A percentile compares a stretch with the other conserved stretches of the same genome.
Conservation (phyloP, 2,329 filamentous ascomycete species). For the Hortaea werneckii region DNA sequence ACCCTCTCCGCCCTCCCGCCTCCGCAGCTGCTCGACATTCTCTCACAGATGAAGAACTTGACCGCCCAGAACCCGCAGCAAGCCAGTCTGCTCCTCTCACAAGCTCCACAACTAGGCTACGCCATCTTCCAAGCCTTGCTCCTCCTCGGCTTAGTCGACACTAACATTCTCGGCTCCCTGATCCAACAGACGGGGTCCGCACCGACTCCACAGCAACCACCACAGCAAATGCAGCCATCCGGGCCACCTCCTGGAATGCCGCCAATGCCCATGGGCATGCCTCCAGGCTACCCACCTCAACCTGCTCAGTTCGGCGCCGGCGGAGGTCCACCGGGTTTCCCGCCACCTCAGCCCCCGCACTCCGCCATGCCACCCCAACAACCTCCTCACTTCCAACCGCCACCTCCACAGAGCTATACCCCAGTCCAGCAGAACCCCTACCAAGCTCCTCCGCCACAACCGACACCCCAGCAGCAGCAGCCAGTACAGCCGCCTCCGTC, state of each 20-base stretch:
- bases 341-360: slow-evolving; percentile 10
- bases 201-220: slow-evolving; percentile 21
- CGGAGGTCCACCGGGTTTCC: slow-evolving; percentile 16
- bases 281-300: slow-evolving; percentile 13
- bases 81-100: slow-evolving; percentile 74
- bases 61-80: slow-evolving; percentile 72
- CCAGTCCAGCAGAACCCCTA: slow-evolving; percentile 32
- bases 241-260: slow-evolving; percentile 2
- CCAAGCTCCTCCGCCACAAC: slow-evolving; percentile 31
- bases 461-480: slow-evolving; percentile 27
- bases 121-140: slow-evolving; percentile 91
- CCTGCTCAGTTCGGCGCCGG: slow-evolving; percentile 21
- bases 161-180: slow-evolving; percentile 69
- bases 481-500: slow-evolving; percentile 34
- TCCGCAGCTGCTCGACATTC: slow-evolving; percentile 81
- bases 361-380: slow-evolving; percentile 24
- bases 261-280: slow-evolving; percentile 6
- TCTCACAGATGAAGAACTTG: slow-evolving; percentile 87
- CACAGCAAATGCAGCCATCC: slow-evolving; percentile 9
- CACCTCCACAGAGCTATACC: slow-evolving; percentile 29
- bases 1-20: slow-evolving; percentile 80
- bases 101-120: slow-evolving; percentile 86
- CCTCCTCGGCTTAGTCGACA: slow-evolving; percentile 84
- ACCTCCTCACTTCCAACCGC: slow-evolving; percentile 16
- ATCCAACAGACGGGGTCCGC: slow-evolving; percentile 46